These are phyloP conservation scores for Xylariaceae sp. DNA, from an alignment of 2,329 filamentous ascomycete species.

Conservation along the genomic window DNA sequence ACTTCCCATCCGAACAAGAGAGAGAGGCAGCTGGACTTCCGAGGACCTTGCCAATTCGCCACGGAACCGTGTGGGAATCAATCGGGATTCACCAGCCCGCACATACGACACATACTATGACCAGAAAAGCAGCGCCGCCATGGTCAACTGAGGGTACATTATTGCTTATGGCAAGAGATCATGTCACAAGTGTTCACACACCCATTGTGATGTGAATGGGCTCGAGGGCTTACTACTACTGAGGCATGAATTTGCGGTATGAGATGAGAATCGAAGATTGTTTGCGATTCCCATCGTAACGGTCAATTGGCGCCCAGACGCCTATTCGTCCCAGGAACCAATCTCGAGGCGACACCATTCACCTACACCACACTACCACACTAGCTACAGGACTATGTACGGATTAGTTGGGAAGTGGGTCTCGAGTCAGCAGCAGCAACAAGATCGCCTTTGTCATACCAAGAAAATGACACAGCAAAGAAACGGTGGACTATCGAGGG, in stretches of 20 bases:
- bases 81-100: no score
- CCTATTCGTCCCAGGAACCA: neutral
- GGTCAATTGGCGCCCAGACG: neutral
- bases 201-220: neutral
- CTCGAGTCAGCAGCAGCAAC: slow-evolving; percentile 17
- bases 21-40: neutral
- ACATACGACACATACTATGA: neutral
- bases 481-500: slow-evolving; percentile 1
- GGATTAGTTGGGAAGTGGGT: neutral
- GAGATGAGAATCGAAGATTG: neutral
- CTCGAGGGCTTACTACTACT: neutral
- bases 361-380: neutral
- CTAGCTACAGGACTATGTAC: neutral
- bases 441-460: slow-evolving; percentile 8
- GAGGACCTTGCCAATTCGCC: neutral
- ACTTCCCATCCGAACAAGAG: neutral
- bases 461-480: slow-evolving; percentile 3
- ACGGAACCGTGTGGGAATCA: no score
- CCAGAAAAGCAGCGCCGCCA: neutral
- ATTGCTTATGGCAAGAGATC: neutral
- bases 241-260: neutral
- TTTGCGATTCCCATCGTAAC: neutral
- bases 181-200: neutral
- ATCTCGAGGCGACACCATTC: neutral
- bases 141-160: neutral